A percentile compares a stretch with the other conserved stretches of the same genome.
phyloP scores from a whole-genome alignment of 2,329 filamentous ascomycete genomes.

The Ploettnerulaceae sp. region DNA sequence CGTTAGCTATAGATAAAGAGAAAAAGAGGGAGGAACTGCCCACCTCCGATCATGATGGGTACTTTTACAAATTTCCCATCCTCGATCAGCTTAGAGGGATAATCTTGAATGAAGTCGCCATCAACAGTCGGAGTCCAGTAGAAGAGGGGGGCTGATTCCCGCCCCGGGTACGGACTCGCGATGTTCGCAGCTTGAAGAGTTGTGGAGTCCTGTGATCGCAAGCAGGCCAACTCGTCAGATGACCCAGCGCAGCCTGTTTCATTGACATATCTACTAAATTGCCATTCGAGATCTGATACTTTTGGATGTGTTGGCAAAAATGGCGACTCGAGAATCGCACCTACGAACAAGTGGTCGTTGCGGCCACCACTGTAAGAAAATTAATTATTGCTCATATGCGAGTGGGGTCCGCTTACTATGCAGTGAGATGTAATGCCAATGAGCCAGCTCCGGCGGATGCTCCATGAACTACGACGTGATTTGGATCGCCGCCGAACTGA shows the following conservation, averaged over 20 bases:
- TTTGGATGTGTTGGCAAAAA: constrained; percentile 38
- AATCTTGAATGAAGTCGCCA: constrained; percentile 38
- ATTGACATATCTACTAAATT: constrained; percentile 37
- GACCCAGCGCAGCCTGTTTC: constrained; percentile 32
- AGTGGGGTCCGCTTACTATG: constrained; percentile 16
- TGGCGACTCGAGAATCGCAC: constrained; percentile 34
- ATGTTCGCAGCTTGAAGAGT: constrained; percentile 37
- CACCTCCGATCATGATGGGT: constrained; percentile 39
- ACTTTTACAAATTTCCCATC: constrained; percentile 37
- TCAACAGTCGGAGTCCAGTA: constrained; percentile 41
- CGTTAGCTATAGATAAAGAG: neutral
- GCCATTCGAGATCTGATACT: constrained; percentile 38
- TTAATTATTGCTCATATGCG: neutral
- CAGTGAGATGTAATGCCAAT: constrained; percentile 37
- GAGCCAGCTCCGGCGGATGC: constrained; percentile 46
- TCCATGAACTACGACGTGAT: constrained; percentile 64
- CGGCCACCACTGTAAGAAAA: constrained; percentile 35
- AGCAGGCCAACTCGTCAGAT: constrained; percentile 34
- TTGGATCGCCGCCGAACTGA: constrained; percentile 42
- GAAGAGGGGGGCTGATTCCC: constrained; percentile 33
- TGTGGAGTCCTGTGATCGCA: constrained; percentile 35
- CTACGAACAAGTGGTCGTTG: constrained; percentile 28
- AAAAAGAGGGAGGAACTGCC: neutral
- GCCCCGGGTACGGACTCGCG: constrained; percentile 37
- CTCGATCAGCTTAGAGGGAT: constrained; percentile 36